Conservation (phyloP, 495 filamentous ascomycete species). For the Xanthoparmelia taractica region DNA sequence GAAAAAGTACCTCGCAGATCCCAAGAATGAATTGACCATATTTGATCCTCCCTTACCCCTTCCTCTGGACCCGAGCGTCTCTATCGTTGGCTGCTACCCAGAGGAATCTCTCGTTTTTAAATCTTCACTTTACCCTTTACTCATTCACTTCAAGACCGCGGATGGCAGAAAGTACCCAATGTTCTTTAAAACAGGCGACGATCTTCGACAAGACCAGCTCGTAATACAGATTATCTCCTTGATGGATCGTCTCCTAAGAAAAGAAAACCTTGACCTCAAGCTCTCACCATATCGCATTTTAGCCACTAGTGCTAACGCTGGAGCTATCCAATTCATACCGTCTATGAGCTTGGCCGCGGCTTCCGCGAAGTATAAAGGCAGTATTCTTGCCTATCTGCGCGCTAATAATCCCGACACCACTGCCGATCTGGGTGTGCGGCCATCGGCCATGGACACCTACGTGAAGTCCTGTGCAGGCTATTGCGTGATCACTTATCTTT, state of each 20-base stretch:
- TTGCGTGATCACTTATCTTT: constrained; percentile 96
- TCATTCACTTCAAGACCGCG: constrained; percentile 80
- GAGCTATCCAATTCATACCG: constrained; percentile 85
- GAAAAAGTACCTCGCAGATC: constrained; percentile 74
- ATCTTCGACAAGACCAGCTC: constrained; percentile 93
- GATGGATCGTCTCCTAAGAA: constrained; percentile 93
- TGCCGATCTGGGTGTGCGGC: constrained; percentile 77
- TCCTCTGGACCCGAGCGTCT: constrained; percentile 77
- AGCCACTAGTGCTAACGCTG: constrained; percentile 80
- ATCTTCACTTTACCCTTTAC: constrained; percentile 81
- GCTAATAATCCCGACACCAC: constrained; percentile 82
- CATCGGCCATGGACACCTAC: constrained; percentile 91
- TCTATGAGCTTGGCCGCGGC: constrained; percentile 76
- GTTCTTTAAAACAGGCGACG: constrained; percentile 95
- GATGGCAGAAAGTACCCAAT: constrained; percentile 75
- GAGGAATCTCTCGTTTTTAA: constrained; percentile 92
- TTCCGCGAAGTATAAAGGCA: constrained; percentile 68
- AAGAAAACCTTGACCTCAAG: constrained; percentile 95
- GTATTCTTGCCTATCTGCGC: constrained; percentile 77
- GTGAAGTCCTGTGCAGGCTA: constrained; percentile 95
- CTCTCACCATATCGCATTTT: constrained; percentile 93
- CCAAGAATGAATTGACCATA: constrained; percentile 73
- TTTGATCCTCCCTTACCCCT: constrained; percentile 85
- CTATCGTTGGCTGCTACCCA: constrained; percentile 68
- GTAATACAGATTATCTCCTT: constrained; percentile 97